These are phyloP conservation scores for Sporisorium scitamineum DNA, from an alignment of 1,284 basidiomycete genomes.

Conservation along the genomic window DNA sequence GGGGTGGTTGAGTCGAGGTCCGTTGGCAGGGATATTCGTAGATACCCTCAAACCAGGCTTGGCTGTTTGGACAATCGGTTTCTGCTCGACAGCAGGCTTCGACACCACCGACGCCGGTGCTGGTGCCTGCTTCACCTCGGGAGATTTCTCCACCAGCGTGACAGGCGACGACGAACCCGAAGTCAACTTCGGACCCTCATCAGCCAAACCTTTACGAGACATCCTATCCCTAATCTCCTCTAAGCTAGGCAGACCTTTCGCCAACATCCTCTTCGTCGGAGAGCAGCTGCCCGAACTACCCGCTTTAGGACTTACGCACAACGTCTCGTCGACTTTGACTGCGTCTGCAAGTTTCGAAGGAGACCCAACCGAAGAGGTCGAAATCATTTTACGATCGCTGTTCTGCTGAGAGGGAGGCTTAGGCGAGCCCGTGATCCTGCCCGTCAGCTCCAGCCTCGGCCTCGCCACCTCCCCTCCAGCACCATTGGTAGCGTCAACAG, in stretches of 20 bases:
- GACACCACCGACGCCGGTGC: too few species aligned
- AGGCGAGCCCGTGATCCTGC: conserved; percentile 36
- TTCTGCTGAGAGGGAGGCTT: conserved; percentile 5
- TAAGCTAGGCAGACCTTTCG: conserved; percentile 58
- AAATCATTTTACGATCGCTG: conserved; percentile 9
- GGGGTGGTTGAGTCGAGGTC: neutral
- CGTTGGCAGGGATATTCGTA: neutral
- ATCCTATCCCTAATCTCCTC: conserved; percentile 65
- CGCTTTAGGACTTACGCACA: conserved; percentile 9
- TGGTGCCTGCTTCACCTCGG: conserved; percentile 7
- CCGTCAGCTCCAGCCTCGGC: conserved; percentile 42
- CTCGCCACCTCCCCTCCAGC: neutral
- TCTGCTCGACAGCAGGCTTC: too few species aligned
- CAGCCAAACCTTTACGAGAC: conserved; percentile 42
- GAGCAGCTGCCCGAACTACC: conserved; percentile 20
- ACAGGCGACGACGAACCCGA: conserved; percentile 16
- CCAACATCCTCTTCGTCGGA: conserved; percentile 31
- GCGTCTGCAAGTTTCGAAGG: conserved; percentile 1
- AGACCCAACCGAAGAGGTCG: neutral
- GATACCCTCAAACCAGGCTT: too few species aligned
- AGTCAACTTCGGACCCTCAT: neutral
- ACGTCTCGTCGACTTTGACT: conserved; percentile 1
- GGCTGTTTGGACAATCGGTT: too few species aligned
- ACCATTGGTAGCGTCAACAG: conserved; percentile 6
- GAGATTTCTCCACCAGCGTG: conserved; percentile 4